Base-by-base conservation (phyloP, 306 rosid genomes). In the Fagus sylvatica region DNA sequence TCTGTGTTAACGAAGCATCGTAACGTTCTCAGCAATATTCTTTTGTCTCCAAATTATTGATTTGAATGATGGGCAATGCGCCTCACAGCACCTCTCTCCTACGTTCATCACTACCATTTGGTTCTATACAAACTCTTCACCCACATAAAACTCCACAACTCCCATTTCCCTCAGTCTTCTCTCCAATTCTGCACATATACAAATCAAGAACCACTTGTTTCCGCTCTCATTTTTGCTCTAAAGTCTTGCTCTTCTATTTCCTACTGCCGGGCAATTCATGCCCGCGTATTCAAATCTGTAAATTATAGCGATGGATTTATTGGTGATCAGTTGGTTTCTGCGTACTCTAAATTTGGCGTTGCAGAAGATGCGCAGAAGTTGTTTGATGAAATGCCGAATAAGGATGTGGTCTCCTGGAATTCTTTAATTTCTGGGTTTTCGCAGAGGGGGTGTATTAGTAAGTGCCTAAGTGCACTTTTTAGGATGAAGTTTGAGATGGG, bases 331-430 rank as follows among this genome's bases (percentile, higher is more conserved):
- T 74, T 93, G 76, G 92, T 83, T 0, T n/a, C 92, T 0, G 10
- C 80, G 56, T 93, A 93, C 2, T 17, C 80, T 0, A 89, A 77
- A 60, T 64, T 83, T 89, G 93, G 96, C 17, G 60, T 74, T 53
- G 57, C 64, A 49, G 83, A 71, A 42, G 88, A 89, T 76, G 96
- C 96, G 64, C 79, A 76, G 64, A 84, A 80, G 42, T 17, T 93
- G 88, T 93, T 93, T 55, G 92, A 85, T 61, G 93, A 90, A 83
- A 80, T 89, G 80, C 89, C 90, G 30, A 54, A 84, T 9, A 93
- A 76, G 76, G 97, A 90, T 78, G 61, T 81, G 69, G 80, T 89
- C 61, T 87, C 96, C 7, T 89, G 96, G 96, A 92, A 92, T 70
- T 89, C 93, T 48, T 81, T 92, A 79, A 83, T 92, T 83, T 87